Evolutionary conservation across 257 asterid genomes (phyloP).

Genomic region (Nicotiana attenuata): DNA sequence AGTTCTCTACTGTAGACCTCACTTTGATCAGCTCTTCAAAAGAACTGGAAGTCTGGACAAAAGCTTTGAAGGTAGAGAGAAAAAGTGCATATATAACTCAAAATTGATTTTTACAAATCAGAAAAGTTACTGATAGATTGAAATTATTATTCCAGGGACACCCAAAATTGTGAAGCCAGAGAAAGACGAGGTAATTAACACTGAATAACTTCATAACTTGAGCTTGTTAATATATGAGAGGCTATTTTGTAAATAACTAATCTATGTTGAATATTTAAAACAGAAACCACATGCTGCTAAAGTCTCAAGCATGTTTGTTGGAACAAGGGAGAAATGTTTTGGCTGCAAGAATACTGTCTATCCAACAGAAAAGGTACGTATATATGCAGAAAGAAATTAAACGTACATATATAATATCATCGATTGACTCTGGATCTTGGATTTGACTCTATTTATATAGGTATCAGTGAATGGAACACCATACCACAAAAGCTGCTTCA

Average conservation of each 20-base stretch:
- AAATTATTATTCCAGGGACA: slow-evolving; percentile 44
- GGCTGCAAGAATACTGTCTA: slow-evolving; percentile 73
- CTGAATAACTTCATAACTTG: neutral
- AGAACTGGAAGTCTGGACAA: slow-evolving; percentile 91
- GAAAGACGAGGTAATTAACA: slow-evolving; percentile 24
- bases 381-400: too few relatives aligned
- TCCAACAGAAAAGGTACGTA: slow-evolving; percentile 88
- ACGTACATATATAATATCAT: too few relatives aligned
- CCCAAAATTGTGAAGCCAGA: slow-evolving; percentile 86
- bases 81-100: neutral
- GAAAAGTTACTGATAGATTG: neutral
- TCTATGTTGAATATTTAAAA: neutral
- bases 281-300: slow-evolving; percentile 68
- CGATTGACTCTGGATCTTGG: too few relatives aligned
- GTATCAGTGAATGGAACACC: slow-evolving; percentile 81
- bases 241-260: neutral
- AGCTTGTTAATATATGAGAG: neutral
- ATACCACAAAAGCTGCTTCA: slow-evolving; percentile 91
- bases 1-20: slow-evolving; percentile 94
- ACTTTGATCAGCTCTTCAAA: slow-evolving; percentile 91
- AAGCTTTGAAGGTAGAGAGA: slow-evolving; percentile 75
- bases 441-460: slow-evolving; percentile 25
- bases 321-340: slow-evolving; percentile 74
- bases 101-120: neutral
- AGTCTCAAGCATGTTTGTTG: slow-evolving; percentile 78